A percentile compares a stretch with the other conserved stretches of the same genome.
These are phyloP conservation scores for Cryptosporidium muris DNA, from an alignment of 169 alveolate species.

Conservation along the genomic window DNA sequence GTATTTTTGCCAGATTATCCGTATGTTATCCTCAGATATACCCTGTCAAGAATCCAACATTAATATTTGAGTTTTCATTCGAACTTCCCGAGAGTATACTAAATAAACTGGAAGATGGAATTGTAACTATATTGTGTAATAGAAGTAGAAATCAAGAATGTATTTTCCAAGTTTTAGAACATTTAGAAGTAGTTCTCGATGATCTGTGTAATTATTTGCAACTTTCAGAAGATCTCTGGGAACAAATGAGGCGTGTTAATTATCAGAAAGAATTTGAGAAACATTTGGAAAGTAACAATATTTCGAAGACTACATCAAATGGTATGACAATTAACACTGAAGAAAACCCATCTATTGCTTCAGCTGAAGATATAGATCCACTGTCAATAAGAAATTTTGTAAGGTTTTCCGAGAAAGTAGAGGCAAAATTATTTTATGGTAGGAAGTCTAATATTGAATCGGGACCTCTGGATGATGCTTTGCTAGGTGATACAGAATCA, in stretches of 20 bases:
- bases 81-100: constrained; percentile 52
- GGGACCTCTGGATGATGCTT: constrained; percentile 65
- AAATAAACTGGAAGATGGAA: constrained; percentile 10
- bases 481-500: constrained; percentile 14
- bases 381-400: background rate
- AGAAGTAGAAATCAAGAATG: constrained; percentile 66
- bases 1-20: constrained; percentile 45
- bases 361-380: too few species aligned
- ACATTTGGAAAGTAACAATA: constrained; percentile 22
- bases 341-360: too few species aligned
- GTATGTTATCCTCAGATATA: constrained; percentile 20
- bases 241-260: constrained; percentile 60
- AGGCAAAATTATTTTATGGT: background rate
- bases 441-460: constrained; percentile 23
- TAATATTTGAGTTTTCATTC: constrained; percentile 53
- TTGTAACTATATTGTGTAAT: constrained; percentile 11
- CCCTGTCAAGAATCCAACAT: constrained; percentile 42
- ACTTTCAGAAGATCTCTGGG: constrained; percentile 66
- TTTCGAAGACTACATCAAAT: background rate
- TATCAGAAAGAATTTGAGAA: constrained; percentile 57
- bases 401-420: background rate
- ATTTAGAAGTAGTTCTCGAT: constrained; percentile 23
- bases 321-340: too few species aligned
- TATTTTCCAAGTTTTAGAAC: constrained; percentile 48
- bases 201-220: constrained; percentile 33